A percentile compares a stretch with the other conserved stretches of the same genome.
Evolutionary conservation across 2,329 filamentous ascomycete genomes (phyloP).

Genomic region (Neonectria sp.): DNA sequence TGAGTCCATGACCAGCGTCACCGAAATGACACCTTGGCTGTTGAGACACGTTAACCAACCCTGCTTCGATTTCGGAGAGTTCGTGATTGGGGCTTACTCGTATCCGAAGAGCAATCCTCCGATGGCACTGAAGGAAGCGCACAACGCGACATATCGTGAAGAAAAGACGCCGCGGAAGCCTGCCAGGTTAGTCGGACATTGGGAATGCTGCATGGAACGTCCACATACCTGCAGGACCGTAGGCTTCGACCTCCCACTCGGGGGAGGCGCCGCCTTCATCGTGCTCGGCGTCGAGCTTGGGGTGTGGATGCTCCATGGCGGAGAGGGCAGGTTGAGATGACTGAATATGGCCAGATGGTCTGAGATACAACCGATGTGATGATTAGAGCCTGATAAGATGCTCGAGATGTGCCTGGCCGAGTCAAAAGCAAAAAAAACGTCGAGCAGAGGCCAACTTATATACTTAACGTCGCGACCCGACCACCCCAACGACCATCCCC

Average conservation of each 20-base stretch:
- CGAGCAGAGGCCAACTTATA: constrained; percentile 11
- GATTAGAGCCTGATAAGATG: no score
- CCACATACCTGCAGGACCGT: constrained; percentile 37
- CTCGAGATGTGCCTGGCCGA: background rate
- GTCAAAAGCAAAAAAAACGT: background rate
- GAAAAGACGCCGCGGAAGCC: constrained; percentile 52
- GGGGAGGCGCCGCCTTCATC: constrained; percentile 36
- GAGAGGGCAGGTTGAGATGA: background rate
- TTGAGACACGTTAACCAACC: background rate
- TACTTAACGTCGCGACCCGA: background rate
- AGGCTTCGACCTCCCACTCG: constrained; percentile 40
- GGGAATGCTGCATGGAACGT: no score
- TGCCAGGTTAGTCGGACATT: no score
- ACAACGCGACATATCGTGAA: constrained; percentile 52
- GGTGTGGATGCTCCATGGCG: constrained; percentile 32
- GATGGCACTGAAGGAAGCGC: constrained; percentile 53
- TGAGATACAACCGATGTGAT: no score
- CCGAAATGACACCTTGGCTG: constrained; percentile 58
- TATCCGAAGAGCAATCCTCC: constrained; percentile 59
- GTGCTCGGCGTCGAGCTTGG: constrained; percentile 40
- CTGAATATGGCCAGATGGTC: background rate
- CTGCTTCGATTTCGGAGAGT: background rate
- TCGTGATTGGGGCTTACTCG: constrained; percentile 32
- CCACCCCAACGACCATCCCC: background rate
- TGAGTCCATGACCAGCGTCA: constrained; percentile 55